Base-by-base conservation (phyloP, 768 basidiomycete genomes). In the Tricholoma flavovirens region DNA sequence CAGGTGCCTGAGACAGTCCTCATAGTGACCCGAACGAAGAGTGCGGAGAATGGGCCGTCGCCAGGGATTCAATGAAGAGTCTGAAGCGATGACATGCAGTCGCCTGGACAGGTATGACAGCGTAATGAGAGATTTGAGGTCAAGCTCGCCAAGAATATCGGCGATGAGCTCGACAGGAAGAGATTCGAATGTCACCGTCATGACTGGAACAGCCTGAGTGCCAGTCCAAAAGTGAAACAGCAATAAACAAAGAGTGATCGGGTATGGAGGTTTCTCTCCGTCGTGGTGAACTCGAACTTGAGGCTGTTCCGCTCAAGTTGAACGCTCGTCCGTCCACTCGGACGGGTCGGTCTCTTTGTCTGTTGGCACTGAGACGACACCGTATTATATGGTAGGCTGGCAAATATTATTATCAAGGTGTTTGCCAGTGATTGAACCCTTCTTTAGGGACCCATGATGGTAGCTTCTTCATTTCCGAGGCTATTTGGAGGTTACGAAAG, bases 151-250 rank as follows among this genome's bases (percentile, higher is more conserved):
- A 36, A 91, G 74, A 30, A 91, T 83, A 57, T 84, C 82, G 15
- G 83, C 86, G 55, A 90, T 80, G 52, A 91, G 77, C 64, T 92
- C 89, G 42, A 88, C 86, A n/a, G 89, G 88, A 5, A 91, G 74
- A 5, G 75, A 73, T 61, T 86, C 76, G 60, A 81, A 72, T 50
- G 46, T 48, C 8, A 48, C 26, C 15, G 46, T 17, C 29, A 30
- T 29, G n/a, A 40, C n/a, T n/a, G n/a, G n/a, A n/a, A n/a, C n/a
- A 26, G 24, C 24, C 24, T 26, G 5, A 5, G n/a, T n/a, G n/a
- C n/a, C 12, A 19, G 15, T 42, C 19, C 5, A 42, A 8, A 19
- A 40, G 40, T 17, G 19, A 19, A 19, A 40, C 40, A 19, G n/a
- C 7, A 6, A 19, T 9, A 12, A 40, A n/a, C 4, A 12, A 36